Base-by-base conservation (phyloP, 805 yeast species). In the Yarrowia sp. region DNA sequence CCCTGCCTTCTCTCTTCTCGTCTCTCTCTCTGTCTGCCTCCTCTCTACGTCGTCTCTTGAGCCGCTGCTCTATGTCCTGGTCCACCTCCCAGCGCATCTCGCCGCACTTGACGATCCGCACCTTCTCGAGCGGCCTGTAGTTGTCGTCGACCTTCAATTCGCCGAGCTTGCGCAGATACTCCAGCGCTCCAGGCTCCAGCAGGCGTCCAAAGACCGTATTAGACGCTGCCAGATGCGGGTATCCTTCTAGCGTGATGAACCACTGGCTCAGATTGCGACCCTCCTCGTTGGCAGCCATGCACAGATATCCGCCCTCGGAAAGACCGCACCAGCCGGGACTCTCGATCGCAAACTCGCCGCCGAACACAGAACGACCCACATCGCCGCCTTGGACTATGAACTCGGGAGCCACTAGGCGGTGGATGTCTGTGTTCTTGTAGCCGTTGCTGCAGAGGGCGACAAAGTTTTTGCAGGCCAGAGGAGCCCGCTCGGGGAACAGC, bases 341-440 rank as follows among this genome's bases (percentile, higher is more conserved):
- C 18, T 51, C 58, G 21, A 51, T 8, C 12, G 12, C 16, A 16
- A 51, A 51, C 12, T 51, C 41, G 12, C 33, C 22, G 2, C 32
- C 41, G 10, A 32, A 35, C 6, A 24, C 14, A 3, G 58, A 35
- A 2, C 31, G 24, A 2, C 58, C 58, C 16, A 51, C 42, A 7
- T 35, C 42, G 21, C 58, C 58, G 10, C 58, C 58, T 12, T 51
- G 58, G 3, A 51, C 58, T 32, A 51, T 51, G 32, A 51, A 51
- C 32, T 51, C 58, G n/a, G 58, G 58, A 16, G 58, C 58, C 14
- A 51, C 42, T 8, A 51, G 6, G 6, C 58, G 14, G 16, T 51
- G 58, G 22, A 51, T 33, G 2, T 10, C 13, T 24, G 32, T 51
- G 42, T 51, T 51, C 16, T 35, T 51, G 32, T 51, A 51, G 3